A percentile compares a stretch with the other conserved stretches of the same genome.
phyloP scores from a whole-genome alignment of 2,329 filamentous ascomycete species.

The Aquanectria penicillioides region DNA sequence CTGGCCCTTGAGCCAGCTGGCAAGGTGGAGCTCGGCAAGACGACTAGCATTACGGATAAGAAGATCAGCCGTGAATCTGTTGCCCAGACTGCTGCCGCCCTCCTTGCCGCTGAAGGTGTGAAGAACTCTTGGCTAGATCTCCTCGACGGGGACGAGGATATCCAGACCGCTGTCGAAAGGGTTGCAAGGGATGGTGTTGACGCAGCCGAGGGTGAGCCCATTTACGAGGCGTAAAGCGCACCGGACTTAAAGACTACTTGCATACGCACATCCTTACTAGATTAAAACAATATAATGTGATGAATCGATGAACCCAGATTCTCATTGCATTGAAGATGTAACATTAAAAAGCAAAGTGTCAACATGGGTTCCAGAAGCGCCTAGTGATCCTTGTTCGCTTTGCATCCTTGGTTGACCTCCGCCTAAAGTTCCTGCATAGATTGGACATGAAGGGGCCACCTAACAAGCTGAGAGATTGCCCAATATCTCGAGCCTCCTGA shows the following conservation, averaged over 20 bases:
- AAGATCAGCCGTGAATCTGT: conserved; percentile 66
- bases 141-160: conserved; percentile 62
- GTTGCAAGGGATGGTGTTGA: conserved; percentile 61
- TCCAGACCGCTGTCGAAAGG: conserved; percentile 58
- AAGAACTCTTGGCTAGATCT: conserved; percentile 66
- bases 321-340: background rate
- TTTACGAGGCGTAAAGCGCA: conserved; percentile 39
- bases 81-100: conserved; percentile 64
- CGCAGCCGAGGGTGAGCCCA: conserved; percentile 61
- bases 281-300: background rate
- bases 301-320: conserved; percentile 3
- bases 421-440: no score
- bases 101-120: conserved; percentile 60
- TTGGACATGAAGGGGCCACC: no score
- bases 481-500: no score
- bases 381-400: background rate
- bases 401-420: background rate
- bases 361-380: background rate
- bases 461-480: background rate
- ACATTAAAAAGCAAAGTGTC: background rate
- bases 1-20: conserved; percentile 61
- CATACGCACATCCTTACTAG: background rate
- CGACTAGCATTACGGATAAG: conserved; percentile 46
- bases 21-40: conserved; percentile 59
- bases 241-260: background rate